phyloP scores from a whole-genome alignment of 352 stramenopile genomes.

The Phytophthora chlamydospora region DNA sequence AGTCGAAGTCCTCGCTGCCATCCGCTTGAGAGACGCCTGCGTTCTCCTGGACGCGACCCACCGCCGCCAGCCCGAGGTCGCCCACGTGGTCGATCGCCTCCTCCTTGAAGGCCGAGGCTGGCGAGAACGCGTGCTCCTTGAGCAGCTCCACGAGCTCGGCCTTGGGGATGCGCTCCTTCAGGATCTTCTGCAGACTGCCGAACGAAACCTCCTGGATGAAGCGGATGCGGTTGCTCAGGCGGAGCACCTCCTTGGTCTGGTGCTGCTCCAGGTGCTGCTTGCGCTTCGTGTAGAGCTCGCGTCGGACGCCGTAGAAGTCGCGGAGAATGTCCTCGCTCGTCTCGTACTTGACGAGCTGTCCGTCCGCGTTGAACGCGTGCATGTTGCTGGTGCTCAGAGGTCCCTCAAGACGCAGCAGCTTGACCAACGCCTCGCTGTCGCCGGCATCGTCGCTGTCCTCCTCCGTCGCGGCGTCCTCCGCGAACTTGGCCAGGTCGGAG shows the following conservation, averaged over 20 bases:
- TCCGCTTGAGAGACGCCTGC: constrained; percentile 31
- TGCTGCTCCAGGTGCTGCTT: constrained; percentile 86
- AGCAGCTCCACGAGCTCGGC: constrained; percentile 59
- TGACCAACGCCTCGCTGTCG: constrained; percentile 67
- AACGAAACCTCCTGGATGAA: constrained; percentile 97
- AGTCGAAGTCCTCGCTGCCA: constrained; percentile 91
- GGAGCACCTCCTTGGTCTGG: constrained; percentile 84
- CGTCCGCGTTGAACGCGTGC: constrained; percentile 95
- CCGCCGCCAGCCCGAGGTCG: constrained; percentile 30
- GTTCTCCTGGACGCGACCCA: constrained; percentile 24
- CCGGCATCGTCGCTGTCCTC: constrained; percentile 24
- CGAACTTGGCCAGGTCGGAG: constrained; percentile 85
- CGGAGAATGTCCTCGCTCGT: constrained; percentile 91
- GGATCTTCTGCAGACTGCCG: constrained; percentile 91
- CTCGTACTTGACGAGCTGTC: constrained; percentile 93
- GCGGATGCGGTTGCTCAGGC: constrained; percentile 96
- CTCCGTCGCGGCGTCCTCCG: constrained; percentile 38
- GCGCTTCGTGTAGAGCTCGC: constrained; percentile 88
- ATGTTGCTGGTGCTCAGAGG: constrained; percentile 98
- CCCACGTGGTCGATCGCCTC: constrained; percentile 39
- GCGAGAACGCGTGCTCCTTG: constrained; percentile 49
- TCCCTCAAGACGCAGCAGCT: constrained; percentile 94
- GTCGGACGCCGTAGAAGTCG: constrained; percentile 93
- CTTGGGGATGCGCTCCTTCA: constrained; percentile 79
- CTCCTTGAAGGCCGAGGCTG: constrained; percentile 56